Evolutionary conservation across 2,329 filamentous ascomycete species (phyloP), one percentile per base, ranked within the genome.

Genomic region (Talaromyces sp.): DNA sequence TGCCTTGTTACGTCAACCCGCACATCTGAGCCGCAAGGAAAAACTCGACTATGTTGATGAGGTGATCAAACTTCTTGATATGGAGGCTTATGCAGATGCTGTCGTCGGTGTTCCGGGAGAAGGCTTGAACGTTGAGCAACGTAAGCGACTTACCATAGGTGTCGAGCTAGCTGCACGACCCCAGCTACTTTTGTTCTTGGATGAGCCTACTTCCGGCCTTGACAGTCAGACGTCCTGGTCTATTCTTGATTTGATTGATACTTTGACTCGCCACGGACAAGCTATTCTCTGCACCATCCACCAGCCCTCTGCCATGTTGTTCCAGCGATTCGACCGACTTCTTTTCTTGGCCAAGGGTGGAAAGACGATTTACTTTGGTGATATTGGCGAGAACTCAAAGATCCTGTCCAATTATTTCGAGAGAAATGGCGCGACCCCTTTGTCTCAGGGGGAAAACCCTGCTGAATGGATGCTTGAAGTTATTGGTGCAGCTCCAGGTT

Each of bases 261-360:
- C 96, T 79, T 84, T 97, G 39, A 92, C 92, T 71, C 90, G 94
- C 77, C 90, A 88, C 68, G 93, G 94, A 17, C 92, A 96, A 75
- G 93, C 94, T 61, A 92, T 97, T 78, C 87, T 97, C n/a, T 97
- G 93, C 81, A 97, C 94, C 0, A 97, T 97, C 67, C 94, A 98
- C 77, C 94, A 98, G 78, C 94, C 94, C n/a, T 96, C 92, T 15
- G 93, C 93, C 39, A 93, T 96, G 85, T 84, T 97, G 62, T 97
- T 97, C 82, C 91, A 97, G 76, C 90, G 92, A 66, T 97, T 90
- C 62, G 88, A 90, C 67, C 83, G 84, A 1, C 77, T 90, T 1
- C 78, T 90, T 0, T 87, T 90, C 75, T 81, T 90, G 3, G 86
- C 87, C 9, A 83, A 80, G 64, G 88, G 88, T 43, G 89, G 88